Percentiles rank a stretch among this genome's conserved stretches.
phyloP scores from a whole-genome alignment of 2,329 filamentous ascomycete genomes.

The Chaetomiaceae sp. region DNA sequence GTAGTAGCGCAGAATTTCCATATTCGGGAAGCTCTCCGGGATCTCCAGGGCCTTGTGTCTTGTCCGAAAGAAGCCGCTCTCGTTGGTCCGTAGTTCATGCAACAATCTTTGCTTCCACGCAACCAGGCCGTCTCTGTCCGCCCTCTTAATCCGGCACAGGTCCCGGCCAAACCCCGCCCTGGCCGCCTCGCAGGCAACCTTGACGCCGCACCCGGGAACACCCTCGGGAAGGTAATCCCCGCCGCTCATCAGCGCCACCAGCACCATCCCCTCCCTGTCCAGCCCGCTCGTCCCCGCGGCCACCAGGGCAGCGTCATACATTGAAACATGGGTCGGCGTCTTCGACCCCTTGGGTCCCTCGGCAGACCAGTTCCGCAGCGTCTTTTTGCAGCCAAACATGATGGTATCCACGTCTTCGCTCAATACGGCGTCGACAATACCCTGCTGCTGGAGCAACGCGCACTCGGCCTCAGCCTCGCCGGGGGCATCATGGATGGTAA shows the following conservation, averaged over 20 bases:
- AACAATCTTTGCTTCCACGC: constrained; percentile 69
- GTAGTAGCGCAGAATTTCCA: constrained; percentile 78
- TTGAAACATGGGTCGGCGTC: constrained; percentile 75
- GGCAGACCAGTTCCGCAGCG: constrained; percentile 76
- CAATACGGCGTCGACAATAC: constrained; percentile 85
- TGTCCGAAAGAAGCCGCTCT: constrained; percentile 71
- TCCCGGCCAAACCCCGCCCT: constrained; percentile 78
- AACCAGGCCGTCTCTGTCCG: constrained; percentile 54
- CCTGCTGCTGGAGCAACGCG: constrained; percentile 73
- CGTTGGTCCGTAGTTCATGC: constrained; percentile 77
- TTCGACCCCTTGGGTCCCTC: constrained; percentile 59
- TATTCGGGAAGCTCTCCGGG: constrained; percentile 75
- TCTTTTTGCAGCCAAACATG: constrained; percentile 87
- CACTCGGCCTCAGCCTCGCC: constrained; percentile 97
- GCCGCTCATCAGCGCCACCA: constrained; percentile 91
- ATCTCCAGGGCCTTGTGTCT: constrained; percentile 71
- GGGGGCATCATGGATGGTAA: constrained; percentile 77
- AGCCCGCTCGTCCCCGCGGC: constrained; percentile 52
- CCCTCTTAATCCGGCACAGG: constrained; percentile 60
- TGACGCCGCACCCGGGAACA: constrained; percentile 80
- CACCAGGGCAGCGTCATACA: constrained; percentile 64
- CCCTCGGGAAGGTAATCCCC: constrained; percentile 91
- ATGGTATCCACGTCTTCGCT: constrained; percentile 96
- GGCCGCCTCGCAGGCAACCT: constrained; percentile 84
- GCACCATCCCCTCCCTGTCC: constrained; percentile 82